phyloP scores from a whole-genome alignment of 495 filamentous ascomycete genomes.

The Wilcoxina mikolae region DNA sequence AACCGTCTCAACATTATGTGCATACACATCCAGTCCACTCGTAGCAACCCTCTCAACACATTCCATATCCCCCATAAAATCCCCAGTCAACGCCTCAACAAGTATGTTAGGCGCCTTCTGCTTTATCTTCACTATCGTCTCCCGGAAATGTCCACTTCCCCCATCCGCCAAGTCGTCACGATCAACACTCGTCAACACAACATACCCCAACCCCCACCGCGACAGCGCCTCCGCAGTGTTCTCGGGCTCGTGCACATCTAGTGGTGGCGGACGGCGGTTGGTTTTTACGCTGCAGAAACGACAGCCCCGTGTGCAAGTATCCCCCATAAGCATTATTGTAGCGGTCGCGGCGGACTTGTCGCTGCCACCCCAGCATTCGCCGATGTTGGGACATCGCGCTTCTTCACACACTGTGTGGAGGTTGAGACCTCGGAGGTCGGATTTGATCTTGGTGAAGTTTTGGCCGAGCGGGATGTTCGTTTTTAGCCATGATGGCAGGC shows the following conservation, averaged over 20 bases:
- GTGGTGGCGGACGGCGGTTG: slow-evolving; percentile 53
- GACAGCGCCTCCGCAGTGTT: slow-evolving; percentile 86
- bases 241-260: slow-evolving; percentile 93
- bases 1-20: slow-evolving; percentile 92
- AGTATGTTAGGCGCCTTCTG: slow-evolving; percentile 69
- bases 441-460: slow-evolving; percentile 87
- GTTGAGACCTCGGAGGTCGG: slow-evolving; percentile 74
- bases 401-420: slow-evolving; percentile 97
- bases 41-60: slow-evolving; percentile 67
- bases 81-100: slow-evolving; percentile 91
- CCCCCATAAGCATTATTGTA: slow-evolving; percentile 98
- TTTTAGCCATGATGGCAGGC: slow-evolving; percentile 88
- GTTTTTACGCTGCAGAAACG: slow-evolving; percentile 97
- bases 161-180: slow-evolving; percentile 84
- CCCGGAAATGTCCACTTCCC: slow-evolving; percentile 78
- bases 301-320: slow-evolving; percentile 93
- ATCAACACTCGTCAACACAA: slow-evolving; percentile 86
- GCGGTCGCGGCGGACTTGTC: slow-evolving; percentile 83
- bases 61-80: slow-evolving; percentile 68
- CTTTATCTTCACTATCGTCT: slow-evolving; percentile 91
- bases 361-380: slow-evolving; percentile 88
- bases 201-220: slow-evolving; percentile 88
- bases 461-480: slow-evolving; percentile 69
- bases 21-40: slow-evolving; percentile 88
- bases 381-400: slow-evolving; percentile 91